Evolutionary conservation across 768 basidiomycete species (phyloP).

Genomic region (Chiua virens): DNA sequence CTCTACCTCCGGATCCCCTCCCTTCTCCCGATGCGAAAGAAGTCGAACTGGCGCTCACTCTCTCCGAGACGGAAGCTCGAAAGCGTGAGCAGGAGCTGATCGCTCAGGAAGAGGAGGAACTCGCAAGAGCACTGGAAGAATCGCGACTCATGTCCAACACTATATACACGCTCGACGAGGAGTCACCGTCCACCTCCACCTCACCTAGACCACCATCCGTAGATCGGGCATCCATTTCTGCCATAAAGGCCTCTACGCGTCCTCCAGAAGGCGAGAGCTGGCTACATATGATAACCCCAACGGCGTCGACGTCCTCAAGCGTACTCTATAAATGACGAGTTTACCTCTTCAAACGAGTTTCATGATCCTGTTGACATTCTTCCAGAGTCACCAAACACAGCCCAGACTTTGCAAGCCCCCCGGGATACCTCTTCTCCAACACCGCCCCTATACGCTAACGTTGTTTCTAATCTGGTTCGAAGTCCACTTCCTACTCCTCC

Average conservation of each 20-base stretch:
- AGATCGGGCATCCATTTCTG: conserved; percentile 18
- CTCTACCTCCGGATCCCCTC: conserved; percentile 4
- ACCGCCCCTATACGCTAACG: conserved; percentile 26
- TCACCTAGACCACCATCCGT: conserved; percentile 7
- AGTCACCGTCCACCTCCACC: conserved; percentile 2
- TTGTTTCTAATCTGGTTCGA: conserved; percentile 21
- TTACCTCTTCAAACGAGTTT: conserved; percentile 24
- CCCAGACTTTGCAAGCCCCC: neutral
- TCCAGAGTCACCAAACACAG: conserved; percentile 5
- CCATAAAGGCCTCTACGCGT: conserved; percentile 11
- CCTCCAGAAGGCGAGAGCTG: conserved; percentile 32
- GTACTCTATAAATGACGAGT: conserved; percentile 22
- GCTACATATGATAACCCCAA: conserved; percentile 31
- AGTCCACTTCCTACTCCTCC: conserved; percentile 12
- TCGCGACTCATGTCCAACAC: conserved; percentile 36
- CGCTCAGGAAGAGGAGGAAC: conserved; percentile 59
- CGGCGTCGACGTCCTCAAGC: conserved; percentile 22
- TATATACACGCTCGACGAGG: conserved; percentile 10
- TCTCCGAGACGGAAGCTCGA: conserved; percentile 40
- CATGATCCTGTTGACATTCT: conserved; percentile 2
- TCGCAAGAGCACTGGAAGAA: conserved; percentile 60
- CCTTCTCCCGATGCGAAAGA: conserved; percentile 44
- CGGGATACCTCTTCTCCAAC: conserved; percentile 10
- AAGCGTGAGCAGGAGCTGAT: conserved; percentile 25
- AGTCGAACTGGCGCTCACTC: conserved; percentile 47